These are phyloP conservation scores for Malus sylvestris DNA, from an alignment of 306 rosid genomes.

Conservation along the genomic window DNA sequence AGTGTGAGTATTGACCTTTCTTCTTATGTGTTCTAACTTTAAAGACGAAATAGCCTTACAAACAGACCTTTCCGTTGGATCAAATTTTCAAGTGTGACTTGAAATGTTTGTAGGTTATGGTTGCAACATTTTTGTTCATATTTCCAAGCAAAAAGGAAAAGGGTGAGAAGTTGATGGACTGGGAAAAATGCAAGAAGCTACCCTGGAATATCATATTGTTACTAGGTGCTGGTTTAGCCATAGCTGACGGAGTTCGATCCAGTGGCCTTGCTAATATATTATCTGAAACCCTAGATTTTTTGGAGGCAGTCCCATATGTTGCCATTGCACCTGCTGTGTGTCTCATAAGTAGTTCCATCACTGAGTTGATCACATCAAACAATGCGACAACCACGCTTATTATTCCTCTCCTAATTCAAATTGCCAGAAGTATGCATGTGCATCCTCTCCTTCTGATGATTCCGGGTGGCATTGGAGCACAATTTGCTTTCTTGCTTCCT, in stretches of 20 bases:
- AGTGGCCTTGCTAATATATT: slow-evolving; percentile 43
- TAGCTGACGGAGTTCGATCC: too few relatives aligned
- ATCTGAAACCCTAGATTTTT: slow-evolving; percentile 47
- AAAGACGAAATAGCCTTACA: too few relatives aligned
- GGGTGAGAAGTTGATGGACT: too few relatives aligned
- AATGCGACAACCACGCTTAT: slow-evolving; percentile 79
- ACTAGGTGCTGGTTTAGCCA: too few relatives aligned
- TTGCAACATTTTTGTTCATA: too few relatives aligned
- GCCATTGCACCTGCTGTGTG: slow-evolving; percentile 71
- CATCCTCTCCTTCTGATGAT: slow-evolving; percentile 76
- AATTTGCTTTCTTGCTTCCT: too few relatives aligned
- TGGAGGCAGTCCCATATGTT: slow-evolving; percentile 52
- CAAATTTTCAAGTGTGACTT: neutral
- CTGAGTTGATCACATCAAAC: slow-evolving; percentile 74
- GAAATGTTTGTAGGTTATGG: slow-evolving; percentile 32
- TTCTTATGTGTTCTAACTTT: slow-evolving; percentile 13
- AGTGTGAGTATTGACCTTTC: slow-evolving; percentile 35
- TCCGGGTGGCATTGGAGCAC: slow-evolving; percentile 73
- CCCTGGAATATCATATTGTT: too few relatives aligned
- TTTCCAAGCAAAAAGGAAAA: too few relatives aligned
- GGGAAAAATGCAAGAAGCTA: too few relatives aligned
- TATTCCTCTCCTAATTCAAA: slow-evolving; percentile 56
- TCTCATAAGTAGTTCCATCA: slow-evolving; percentile 57
- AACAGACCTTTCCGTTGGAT: neutral
- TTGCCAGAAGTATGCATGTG: slow-evolving; percentile 55